Percentiles rank a stretch among this genome's conserved stretches.
Evolutionary conservation across 2,329 filamentous ascomycete species (phyloP).

Genomic region (Talaromyces funiculosus): DNA sequence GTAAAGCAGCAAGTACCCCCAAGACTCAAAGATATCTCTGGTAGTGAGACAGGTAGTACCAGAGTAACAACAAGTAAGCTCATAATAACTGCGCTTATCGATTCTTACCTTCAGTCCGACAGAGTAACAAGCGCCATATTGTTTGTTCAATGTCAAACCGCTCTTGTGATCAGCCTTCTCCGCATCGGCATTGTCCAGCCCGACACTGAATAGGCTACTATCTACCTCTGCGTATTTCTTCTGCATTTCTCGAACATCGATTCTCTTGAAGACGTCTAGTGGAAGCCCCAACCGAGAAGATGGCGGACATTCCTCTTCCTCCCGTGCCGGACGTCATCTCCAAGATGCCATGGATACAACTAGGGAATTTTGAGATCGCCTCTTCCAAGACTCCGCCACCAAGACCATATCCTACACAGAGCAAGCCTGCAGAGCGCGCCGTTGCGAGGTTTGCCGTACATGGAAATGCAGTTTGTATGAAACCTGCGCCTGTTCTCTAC

Average conservation of each 20-base stretch:
- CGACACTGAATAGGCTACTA: not conserved
- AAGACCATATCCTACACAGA: constrained; percentile 17
- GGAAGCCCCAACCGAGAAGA: not conserved
- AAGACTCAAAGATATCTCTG: not conserved
- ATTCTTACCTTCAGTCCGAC: not conserved
- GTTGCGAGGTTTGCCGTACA: constrained; percentile 25
- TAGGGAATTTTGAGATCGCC: constrained; percentile 18
- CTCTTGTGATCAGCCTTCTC: not conserved
- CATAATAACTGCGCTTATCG: too few species aligned
- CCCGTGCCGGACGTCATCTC: constrained; percentile 7
- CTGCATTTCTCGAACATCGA: not conserved
- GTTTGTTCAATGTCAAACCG: not conserved
- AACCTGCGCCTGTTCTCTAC: not conserved
- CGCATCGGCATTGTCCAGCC: not conserved
- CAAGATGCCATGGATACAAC: constrained; percentile 22
- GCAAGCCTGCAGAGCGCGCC: constrained; percentile 23
- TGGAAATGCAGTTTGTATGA: constrained; percentile 27
- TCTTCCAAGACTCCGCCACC: constrained; percentile 25
- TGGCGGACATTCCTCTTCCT: not conserved
- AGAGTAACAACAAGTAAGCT: not conserved
- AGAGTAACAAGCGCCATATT: not conserved
- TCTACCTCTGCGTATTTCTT: not conserved
- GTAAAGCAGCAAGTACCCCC: not conserved
- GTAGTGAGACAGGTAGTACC: not conserved
- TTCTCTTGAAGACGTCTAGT: not conserved